Conservation (phyloP, 176 grass and related monocot genomes). For the Miscanthus lutarioriparius region DNA sequence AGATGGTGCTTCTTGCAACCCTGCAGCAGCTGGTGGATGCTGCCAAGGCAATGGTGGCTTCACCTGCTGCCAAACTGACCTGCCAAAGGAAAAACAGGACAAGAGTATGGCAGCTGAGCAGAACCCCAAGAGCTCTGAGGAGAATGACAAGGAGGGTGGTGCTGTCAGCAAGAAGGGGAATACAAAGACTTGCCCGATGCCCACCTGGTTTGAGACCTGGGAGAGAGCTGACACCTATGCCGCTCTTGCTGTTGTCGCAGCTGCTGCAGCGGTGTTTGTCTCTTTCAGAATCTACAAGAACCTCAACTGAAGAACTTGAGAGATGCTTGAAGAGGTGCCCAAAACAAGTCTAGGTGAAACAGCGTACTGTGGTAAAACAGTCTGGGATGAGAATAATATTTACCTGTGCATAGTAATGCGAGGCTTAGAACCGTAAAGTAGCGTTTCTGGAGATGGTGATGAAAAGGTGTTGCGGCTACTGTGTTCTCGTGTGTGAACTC, state of each 20-base stretch:
- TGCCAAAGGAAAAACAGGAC: slow-evolving; percentile 48
- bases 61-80: slow-evolving; percentile 70
- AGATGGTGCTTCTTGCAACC: slow-evolving; percentile 19
- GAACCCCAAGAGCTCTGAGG: slow-evolving; percentile 37
- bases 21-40: slow-evolving; percentile 47
- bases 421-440: slow-evolving; percentile 34
- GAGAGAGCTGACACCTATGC: slow-evolving; percentile 78
- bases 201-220: slow-evolving; percentile 89
- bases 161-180: slow-evolving; percentile 40
- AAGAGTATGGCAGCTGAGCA: slow-evolving; percentile 47
- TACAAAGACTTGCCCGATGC: slow-evolving; percentile 63
- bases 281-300: slow-evolving; percentile 84
- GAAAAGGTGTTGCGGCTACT: slow-evolving; percentile 23
- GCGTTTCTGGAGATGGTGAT: slow-evolving; percentile 30
- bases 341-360: slow-evolving; percentile 18
- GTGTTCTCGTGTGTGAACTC: neutral
- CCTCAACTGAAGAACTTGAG: slow-evolving; percentile 50
- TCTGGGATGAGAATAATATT: slow-evolving; percentile 44
- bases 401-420: slow-evolving; percentile 45
- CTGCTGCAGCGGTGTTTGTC: slow-evolving; percentile 62
- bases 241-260: slow-evolving; percentile 71
- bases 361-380: slow-evolving; percentile 32
- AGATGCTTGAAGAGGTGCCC: slow-evolving; percentile 16
- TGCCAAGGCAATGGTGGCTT: slow-evolving; percentile 62
- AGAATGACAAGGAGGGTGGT: slow-evolving; percentile 30